Conservation (phyloP, 78 protist species). For the Dictyostelium purpureum region DNA sequence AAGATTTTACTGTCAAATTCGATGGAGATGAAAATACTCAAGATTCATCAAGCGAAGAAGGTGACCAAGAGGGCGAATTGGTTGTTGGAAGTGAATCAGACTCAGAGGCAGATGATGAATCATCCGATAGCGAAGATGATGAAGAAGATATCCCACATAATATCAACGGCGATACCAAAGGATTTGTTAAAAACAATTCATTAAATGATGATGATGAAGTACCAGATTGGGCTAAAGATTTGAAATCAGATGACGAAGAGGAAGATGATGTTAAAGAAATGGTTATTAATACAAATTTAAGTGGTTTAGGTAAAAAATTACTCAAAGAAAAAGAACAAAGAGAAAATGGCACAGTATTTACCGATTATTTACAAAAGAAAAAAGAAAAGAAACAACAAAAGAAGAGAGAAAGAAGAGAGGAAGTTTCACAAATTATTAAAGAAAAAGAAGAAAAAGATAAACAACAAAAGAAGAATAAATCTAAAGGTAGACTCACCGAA, state of each 20-base stretch:
- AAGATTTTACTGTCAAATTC: slow-evolving; percentile 30
- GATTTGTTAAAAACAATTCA: too few relatives aligned
- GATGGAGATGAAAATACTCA: slow-evolving; percentile 16
- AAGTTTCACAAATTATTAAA: not conserved
- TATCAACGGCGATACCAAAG: too few relatives aligned
- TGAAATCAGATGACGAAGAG: slow-evolving; percentile 9
- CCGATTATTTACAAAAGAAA: slow-evolving; percentile 25
- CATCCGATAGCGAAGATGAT: slow-evolving; percentile 8
- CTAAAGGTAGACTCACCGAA: not conserved
- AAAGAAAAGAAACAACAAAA: slow-evolving; percentile 46
- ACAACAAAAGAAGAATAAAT: slow-evolving; percentile 1
- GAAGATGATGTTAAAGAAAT: slow-evolving; percentile 55
- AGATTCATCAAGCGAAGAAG: slow-evolving; percentile 15
- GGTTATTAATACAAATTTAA: slow-evolving; percentile 24
- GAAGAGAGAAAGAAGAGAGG: slow-evolving; percentile 19
- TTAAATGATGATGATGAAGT: not conserved
- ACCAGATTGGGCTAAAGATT: slow-evolving; percentile 44
- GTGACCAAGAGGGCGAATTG: not conserved
- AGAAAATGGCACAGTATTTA: slow-evolving; percentile 17
- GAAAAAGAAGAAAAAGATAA: slow-evolving; percentile 25
- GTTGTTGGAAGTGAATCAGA: not conserved
- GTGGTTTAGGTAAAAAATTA: slow-evolving; percentile 37
- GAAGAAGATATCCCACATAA: too few relatives aligned
- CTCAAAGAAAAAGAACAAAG: slow-evolving; percentile 43
- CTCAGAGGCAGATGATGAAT: slow-evolving; percentile 22